A percentile compares a stretch with the other conserved stretches of the same genome.
These are phyloP conservation scores for Yamadazyma olivae DNA, from an alignment of 805 yeast genomes.

Conservation along the genomic window DNA sequence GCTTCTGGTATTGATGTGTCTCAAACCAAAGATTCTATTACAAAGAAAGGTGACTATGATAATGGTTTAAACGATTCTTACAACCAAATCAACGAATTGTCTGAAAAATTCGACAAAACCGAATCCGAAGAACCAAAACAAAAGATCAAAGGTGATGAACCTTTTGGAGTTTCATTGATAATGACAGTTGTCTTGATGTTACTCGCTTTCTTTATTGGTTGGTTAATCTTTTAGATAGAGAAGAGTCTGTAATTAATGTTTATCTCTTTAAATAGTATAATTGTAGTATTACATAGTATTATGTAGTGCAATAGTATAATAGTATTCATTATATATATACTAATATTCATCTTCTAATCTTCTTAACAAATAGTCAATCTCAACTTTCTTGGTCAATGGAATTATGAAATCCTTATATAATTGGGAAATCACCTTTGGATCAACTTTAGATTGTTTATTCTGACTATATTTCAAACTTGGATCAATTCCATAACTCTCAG, in stretches of 20 bases:
- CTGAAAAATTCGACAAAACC: conserved; percentile 44
- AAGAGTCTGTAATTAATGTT: not conserved
- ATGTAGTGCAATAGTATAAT: not conserved
- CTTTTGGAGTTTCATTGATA: conserved; percentile 49
- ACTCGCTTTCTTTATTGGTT: conserved; percentile 61
- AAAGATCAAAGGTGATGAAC: conserved; percentile 23
- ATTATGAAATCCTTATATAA: conserved; percentile 87
- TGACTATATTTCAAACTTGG: conserved; percentile 75
- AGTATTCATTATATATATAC: not conserved
- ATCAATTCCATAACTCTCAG: conserved; percentile 82
- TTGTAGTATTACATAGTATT: too few relatives aligned
- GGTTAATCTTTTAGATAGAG: conserved; percentile 57
- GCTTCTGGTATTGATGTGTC: conserved; percentile 4
- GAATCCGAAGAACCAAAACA: conserved; percentile 16
- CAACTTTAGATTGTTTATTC: conserved; percentile 66
- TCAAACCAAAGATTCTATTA: conserved; percentile 6
- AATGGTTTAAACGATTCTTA: conserved; percentile 38
- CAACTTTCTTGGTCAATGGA: conserved; percentile 93
- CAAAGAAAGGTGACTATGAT: conserved; percentile 13
- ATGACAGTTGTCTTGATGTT: conserved; percentile 47
- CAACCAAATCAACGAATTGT: conserved; percentile 40
- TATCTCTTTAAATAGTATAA: too few relatives aligned
- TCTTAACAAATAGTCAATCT: conserved; percentile 83
- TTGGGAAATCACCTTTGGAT: conserved; percentile 76
- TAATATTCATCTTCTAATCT: conserved; percentile 60